These are phyloP conservation scores for Canavalia gladiata DNA, from an alignment of 306 rosid species.

Conservation along the genomic window DNA sequence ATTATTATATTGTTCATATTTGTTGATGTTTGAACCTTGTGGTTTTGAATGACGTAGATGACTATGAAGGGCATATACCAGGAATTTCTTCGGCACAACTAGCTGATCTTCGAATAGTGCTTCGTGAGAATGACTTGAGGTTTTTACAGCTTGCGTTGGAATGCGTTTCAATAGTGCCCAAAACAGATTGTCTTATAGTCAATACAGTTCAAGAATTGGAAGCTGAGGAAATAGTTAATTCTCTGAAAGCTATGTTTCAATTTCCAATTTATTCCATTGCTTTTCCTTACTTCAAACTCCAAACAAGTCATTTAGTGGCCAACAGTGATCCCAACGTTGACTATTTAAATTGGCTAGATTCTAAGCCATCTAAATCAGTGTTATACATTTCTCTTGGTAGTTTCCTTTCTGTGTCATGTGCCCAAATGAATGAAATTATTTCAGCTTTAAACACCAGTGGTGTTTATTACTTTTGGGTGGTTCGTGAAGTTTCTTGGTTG, in stretches of 20 bases:
- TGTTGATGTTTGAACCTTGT: background rate
- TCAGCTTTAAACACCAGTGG: conserved; percentile 14
- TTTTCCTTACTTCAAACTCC: conserved; percentile 18
- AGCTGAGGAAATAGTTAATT: background rate
- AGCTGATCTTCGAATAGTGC: conserved; percentile 18
- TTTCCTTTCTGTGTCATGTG: conserved; percentile 22
- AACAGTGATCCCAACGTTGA: background rate
- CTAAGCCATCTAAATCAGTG: conserved; percentile 8
- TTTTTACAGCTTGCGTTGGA: conserved; percentile 26
- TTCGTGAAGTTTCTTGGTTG: conserved; percentile 10
- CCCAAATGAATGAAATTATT: conserved; percentile 18
- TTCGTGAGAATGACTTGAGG: conserved; percentile 16
- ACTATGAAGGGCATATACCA: background rate
- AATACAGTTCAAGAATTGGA: conserved; percentile 31
- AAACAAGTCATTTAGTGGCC: background rate
- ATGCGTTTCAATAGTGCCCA: conserved; percentile 19
- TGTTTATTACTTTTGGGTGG: conserved; percentile 30
- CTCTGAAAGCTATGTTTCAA: background rate
- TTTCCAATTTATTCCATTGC: conserved; percentile 25
- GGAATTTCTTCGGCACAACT: conserved; percentile 9
- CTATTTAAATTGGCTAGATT: conserved; percentile 3
- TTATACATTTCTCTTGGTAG: conserved; percentile 27
- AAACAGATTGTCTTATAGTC: conserved; percentile 33
- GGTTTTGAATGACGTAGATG: conserved; percentile 16
- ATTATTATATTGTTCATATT: background rate